Evolutionary conservation across 805 yeast species (phyloP), one percentile per base, ranked within the genome.

Genomic region (Candida palmyrensis): DNA sequence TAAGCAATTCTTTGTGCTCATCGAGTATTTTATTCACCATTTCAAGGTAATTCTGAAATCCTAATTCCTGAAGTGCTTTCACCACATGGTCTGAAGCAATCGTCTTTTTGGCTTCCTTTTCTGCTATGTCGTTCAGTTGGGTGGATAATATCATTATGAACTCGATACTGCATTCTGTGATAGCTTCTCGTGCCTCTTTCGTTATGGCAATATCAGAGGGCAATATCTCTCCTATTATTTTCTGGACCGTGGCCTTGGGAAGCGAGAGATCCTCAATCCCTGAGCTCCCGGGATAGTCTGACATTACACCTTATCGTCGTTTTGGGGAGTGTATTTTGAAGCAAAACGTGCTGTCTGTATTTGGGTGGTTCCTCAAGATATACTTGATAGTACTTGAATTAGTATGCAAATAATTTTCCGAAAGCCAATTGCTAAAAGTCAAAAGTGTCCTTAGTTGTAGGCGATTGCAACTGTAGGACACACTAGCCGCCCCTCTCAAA

Each of bases 51-150:
- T 85, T 88, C 18, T 71, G 72, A 57, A 87, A 92, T 18, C 95
- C 98, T 35, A 92, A 68, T 48, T 84, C 95, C 40, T 76, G 79
- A 28, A 92, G 63, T 1, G 97, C 97, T 49, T 81, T 83, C 42
- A 90, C 73, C 24, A 92, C 97, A 54, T 92, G 98, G 55, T 92
- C 98, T 2, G 95, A 82, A 1, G 96, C 95, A 27, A 92, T 92
- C 2, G 98, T 92, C 59, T 92, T 92, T 58, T 92, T 92, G 34
- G 94, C 79, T 54, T 92, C 98, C 48, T 82, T 83, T 48, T 92
- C 97, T 1, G 97, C 97, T 44, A 92, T 88, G 41, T 92, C 97
- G 49, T 90, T 89, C 36, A 90, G 82, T 60, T 88, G 95, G 3
- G 95, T 86, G 8, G 96, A 83, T 27, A 90, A 66, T 38, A 90